Percentiles rank a stretch among this genome's conserved stretches.
Conservation (phyloP, 495 filamentous ascomycete genomes). For the Penicillium coffeae region DNA sequence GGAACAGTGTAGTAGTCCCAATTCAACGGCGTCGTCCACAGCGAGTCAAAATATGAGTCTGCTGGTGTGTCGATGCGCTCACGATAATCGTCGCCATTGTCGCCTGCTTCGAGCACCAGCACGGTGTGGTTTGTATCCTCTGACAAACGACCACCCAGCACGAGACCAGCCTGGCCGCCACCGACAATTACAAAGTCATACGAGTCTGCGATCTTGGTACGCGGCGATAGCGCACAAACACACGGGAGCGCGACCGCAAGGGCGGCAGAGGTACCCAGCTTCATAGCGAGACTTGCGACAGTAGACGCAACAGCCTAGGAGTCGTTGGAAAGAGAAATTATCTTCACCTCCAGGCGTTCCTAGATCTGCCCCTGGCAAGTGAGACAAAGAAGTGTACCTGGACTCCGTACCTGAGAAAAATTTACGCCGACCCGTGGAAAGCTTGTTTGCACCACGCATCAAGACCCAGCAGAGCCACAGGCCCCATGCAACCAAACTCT, state of each 20-base stretch:
- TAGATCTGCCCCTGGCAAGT: not conserved
- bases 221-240: conserved; percentile 14
- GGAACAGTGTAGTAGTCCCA: conserved; percentile 33
- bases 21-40: conserved; percentile 36
- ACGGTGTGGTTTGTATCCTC: conserved; percentile 31
- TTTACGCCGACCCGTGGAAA: not conserved
- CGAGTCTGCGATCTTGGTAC: conserved; percentile 23
- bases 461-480: not conserved
- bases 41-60: conserved; percentile 30
- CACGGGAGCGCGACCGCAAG: not conserved
- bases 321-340: not conserved
- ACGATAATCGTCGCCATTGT: conserved; percentile 31
- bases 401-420: no score
- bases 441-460: not conserved
- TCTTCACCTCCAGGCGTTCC: no score
- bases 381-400: not conserved
- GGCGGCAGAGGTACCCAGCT: no score
- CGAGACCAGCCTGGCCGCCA: conserved; percentile 38
- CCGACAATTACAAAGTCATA: conserved; percentile 51
- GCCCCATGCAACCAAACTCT: not conserved
- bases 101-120: conserved; percentile 43
- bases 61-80: conserved; percentile 33
- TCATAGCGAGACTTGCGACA: no score
- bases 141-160: conserved; percentile 21
- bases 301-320: no score